Percentiles rank a stretch among this genome's conserved stretches.
Conservation (phyloP, 2,329 filamentous ascomycete genomes). For the Cucurbitaria berberidis region DNA sequence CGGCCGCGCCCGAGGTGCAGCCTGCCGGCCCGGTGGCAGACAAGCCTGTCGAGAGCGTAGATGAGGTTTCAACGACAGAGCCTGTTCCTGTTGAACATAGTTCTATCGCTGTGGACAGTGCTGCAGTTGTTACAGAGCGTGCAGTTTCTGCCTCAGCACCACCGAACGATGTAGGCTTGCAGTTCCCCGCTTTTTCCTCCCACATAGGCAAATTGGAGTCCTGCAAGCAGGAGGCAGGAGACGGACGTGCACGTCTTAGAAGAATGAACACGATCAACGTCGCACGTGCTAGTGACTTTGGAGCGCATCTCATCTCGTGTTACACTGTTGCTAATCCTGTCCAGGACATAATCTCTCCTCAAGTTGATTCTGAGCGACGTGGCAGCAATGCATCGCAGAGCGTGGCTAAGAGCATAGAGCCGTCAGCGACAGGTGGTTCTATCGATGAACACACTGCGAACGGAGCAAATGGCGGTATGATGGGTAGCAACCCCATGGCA, state of each 20-base stretch:
- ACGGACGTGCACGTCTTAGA: conserved; percentile 9
- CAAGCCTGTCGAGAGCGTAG: conserved; percentile 38
- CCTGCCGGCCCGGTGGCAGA: conserved; percentile 28
- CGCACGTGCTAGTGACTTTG: conserved; percentile 28
- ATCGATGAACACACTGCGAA: conserved; percentile 24
- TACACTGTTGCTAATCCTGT: conserved; percentile 20
- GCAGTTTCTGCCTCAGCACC: conserved; percentile 25
- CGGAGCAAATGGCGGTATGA: conserved; percentile 23
- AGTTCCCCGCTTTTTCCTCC: conserved; percentile 2
- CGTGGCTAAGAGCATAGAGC: conserved; percentile 23
- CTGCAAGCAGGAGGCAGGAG: conserved; percentile 5
- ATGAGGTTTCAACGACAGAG: conserved; percentile 24
- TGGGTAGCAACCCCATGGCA: conserved; percentile 32
- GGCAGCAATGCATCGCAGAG: conserved; percentile 25
- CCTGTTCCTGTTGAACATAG: conserved; percentile 13
- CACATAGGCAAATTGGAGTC: conserved; percentile 6
- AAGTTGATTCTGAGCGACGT: conserved; percentile 18
- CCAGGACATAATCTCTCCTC: conserved; percentile 22
- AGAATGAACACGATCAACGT: conserved; percentile 28
- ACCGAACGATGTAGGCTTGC: conserved; percentile 35
- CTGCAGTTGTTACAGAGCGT: conserved; percentile 18
- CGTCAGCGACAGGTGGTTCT: conserved; percentile 21
- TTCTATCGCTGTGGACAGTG: conserved; percentile 14
- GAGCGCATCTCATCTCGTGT: conserved; percentile 9
- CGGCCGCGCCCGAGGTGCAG: conserved; percentile 29